Base-by-base conservation (phyloP, 1,139 yeast genomes). In the Debaryomycetaceae sp. region DNA sequence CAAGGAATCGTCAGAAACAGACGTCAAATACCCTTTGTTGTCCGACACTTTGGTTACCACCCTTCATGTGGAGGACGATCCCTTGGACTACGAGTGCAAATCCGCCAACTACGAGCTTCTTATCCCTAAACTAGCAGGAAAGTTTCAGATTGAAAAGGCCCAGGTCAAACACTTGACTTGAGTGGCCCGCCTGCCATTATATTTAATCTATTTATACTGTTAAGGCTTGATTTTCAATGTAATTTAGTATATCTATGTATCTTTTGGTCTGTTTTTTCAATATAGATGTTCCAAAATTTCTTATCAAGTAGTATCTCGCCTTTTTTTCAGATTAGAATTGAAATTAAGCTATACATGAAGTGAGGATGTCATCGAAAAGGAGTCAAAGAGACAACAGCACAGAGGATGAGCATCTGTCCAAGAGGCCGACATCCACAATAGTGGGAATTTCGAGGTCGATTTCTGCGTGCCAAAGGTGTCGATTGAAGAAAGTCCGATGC, bases 391-490 rank as follows among this genome's bases (percentile, higher is more conserved):
- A 40, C 6, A 20, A 2, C 27, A 17, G 33, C 11, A 31, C 33
- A 7, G 36, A 29, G 39, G 35, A 44, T 36, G 47, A 43, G 31
- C 34, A 38, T 13, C 11, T 43, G 39, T n/a, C 31, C 6, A 34
- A 22, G 35, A 37, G 45, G 29, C 43, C 45, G 35, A 31, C 45
- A 7, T 43, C 49, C 6, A 41, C 22, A 6, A 40, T 48, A 34
- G 34, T 47, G 29, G 63, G 62, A 6, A 70, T 79, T 9, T 66
- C 83, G 1, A 57, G 87, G 45, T 72, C 86, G 0, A 83, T 86
- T 20, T 79, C 89, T 0, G 96, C 97, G 1, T 90, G 97, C 58
- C 86, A 83, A 55, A 69, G 96, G 44, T 90, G 97, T 56, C 76
- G 96, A 23, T 61, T 72, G 45, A 84, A 88, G 57, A 90, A 90